Evolutionary conservation across 495 filamentous ascomycete species (phyloP).

Genomic region (Tuber brumale): DNA sequence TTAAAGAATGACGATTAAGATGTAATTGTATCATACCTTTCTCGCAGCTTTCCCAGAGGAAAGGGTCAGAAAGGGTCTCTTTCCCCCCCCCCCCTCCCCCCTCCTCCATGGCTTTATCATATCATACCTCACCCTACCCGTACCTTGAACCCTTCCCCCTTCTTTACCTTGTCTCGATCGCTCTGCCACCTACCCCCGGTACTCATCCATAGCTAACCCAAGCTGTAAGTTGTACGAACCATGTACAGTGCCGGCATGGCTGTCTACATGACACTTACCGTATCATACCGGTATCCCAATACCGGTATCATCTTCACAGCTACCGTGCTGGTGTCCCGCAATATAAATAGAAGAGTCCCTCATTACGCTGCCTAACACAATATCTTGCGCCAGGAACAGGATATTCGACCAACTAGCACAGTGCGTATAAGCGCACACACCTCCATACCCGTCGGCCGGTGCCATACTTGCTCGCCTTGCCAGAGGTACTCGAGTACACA

Average conservation of each 20-base stretch:
- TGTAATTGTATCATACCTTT: neutral
- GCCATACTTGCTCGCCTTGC: neutral
- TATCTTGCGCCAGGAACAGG: neutral
- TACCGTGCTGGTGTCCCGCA: neutral
- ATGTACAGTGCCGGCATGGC: neutral
- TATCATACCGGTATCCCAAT: too few species aligned
- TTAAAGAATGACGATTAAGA: conserved; percentile 7
- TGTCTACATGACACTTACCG: neutral
- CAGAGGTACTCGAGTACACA: neutral
- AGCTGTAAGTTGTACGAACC: neutral
- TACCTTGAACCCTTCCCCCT: neutral
- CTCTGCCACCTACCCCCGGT: neutral
- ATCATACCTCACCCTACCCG: neutral
- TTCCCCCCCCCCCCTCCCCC: neutral
- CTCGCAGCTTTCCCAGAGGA: neutral
- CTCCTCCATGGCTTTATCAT: neutral
- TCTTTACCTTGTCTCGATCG: neutral
- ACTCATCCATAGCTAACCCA: neutral
- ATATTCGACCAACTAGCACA: neutral
- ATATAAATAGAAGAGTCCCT: neutral
- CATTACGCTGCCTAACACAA: neutral
- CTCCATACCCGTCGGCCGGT: neutral
- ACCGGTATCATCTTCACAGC: too few species aligned
- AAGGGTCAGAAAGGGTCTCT: neutral
- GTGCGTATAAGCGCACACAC: neutral